A percentile compares a stretch with the other conserved stretches of the same genome.
phyloP scores from a whole-genome alignment of 495 filamentous ascomycete genomes.

The Astrothelium macrocarpum region DNA sequence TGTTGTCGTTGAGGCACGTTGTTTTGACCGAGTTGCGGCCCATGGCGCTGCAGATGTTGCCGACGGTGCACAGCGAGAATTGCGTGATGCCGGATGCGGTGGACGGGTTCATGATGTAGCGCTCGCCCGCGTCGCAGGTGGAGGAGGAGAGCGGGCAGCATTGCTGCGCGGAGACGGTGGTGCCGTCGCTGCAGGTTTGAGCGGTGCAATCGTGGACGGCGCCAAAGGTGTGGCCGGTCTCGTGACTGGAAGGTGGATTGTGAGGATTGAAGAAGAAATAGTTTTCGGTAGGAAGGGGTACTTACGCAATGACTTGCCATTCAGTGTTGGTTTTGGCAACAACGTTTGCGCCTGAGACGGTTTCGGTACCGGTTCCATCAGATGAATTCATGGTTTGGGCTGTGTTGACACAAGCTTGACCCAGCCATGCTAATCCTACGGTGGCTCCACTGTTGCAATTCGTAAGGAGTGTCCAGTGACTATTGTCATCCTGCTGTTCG shows the following conservation, averaged over 20 bases:
- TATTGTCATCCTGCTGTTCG: constrained; percentile 60
- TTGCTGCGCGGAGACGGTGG: constrained; percentile 56
- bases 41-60: constrained; percentile 92
- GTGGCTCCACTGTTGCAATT: constrained; percentile 77
- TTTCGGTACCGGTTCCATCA: constrained; percentile 44
- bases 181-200: constrained; percentile 51
- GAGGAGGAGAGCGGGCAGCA: constrained; percentile 72
- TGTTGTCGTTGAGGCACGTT: constrained; percentile 70
- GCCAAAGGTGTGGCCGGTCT: constrained; percentile 90
- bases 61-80: constrained; percentile 83
- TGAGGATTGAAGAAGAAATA: not conserved
- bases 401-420: constrained; percentile 62
- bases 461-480: constrained; percentile 88
- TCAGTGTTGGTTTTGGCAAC: constrained; percentile 59
- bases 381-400: constrained; percentile 31
- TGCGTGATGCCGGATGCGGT: constrained; percentile 57
- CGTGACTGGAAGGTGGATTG: constrained; percentile 42
- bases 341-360: constrained; percentile 78
- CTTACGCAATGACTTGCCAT: constrained; percentile 85
- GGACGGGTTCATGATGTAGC: constrained; percentile 94
- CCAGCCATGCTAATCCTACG: constrained; percentile 89
- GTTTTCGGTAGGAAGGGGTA: not conserved
- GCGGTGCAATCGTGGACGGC: constrained; percentile 86
- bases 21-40: constrained; percentile 68
- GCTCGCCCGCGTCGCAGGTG: constrained; percentile 63